Base-by-base conservation (phyloP, 192 early-diverging fungal genomes). In the Radiomyces spectabilis region DNA sequence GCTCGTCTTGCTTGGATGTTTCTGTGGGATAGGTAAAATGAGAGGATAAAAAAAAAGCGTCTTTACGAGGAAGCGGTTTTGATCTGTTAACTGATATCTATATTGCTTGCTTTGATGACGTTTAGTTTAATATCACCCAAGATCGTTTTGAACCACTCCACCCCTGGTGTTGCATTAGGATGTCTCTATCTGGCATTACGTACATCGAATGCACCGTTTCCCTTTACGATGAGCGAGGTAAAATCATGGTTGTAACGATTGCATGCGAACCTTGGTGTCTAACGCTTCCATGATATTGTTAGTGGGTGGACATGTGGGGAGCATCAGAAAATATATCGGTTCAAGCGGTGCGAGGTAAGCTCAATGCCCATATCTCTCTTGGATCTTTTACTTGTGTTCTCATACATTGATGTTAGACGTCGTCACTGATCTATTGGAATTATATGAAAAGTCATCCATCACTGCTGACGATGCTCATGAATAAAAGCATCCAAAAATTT, bases 261-360 rank as follows among this genome's bases (percentile, higher is more conserved):
- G 8, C 18, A 16, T 40, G 35, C 9, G 18, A 9, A 56, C 3
- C 12, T 4, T 7, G 10, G 18, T 16, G 10, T 29, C 6, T 27
- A 37, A 43, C 0, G 7, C 12, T 2, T 22, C 2, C 27, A 21
- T 16, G 3, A 4, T 32, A 19, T 18, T 49, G 13, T 39, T 15
- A 18, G 35, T 67, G 58, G 59, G 65, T 67, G 4, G 57, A 59
- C 34, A 38, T 60, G 34, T 67, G 65, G 65, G 65, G 65, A 12
- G 58, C 45, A 2, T 53, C 51, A 32, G 57, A 67, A 24, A 61
- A 60, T 34, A 54, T 67, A 4, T 59, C 57, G 16, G 46, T 61
- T 18, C 51, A 59, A 27, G 45, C 52, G 15, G 58, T 67, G 19
- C 30, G 51, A 25, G 41, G 59, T 61, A 37, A 45, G 51, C 1